Conservation (phyloP, 768 basidiomycete species). For the Calocybe indica region DNA sequence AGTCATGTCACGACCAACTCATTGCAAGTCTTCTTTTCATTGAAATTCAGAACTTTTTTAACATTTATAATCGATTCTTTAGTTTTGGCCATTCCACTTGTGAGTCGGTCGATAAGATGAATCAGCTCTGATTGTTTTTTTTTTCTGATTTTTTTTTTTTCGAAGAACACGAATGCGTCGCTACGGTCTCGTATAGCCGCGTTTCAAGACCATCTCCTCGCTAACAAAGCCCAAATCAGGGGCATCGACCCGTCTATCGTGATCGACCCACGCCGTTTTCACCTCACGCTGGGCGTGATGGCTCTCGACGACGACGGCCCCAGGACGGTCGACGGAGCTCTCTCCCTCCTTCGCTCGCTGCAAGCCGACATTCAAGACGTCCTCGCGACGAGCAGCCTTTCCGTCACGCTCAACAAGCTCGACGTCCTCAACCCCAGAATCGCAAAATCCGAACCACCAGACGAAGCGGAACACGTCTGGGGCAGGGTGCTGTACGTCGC, state of each 20-base stretch:
- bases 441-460: constrained; percentile 1
- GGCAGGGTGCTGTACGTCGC: constrained; percentile 57
- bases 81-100: constrained; percentile 30
- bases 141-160: constrained; percentile 4
- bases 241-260: constrained; percentile 61
- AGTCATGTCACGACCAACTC: constrained; percentile 17
- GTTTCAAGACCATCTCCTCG: constrained; percentile 38
- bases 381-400: constrained; percentile 24
- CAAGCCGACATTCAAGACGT: constrained; percentile 36
- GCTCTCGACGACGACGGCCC: constrained; percentile 30
- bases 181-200: constrained; percentile 29
- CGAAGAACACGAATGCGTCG: constrained; percentile 34
- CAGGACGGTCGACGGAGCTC: constrained; percentile 17
- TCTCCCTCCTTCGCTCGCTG: constrained; percentile 36
- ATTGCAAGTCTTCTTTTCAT: constrained; percentile 15
- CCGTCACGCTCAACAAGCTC: constrained; percentile 39
- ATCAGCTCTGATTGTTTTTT: neutral
- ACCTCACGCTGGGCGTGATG: constrained; percentile 76
- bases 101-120: constrained; percentile 6
- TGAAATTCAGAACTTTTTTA: neutral
- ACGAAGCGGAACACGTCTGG: constrained; percentile 18
- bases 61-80: neutral
- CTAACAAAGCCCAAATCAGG: constrained; percentile 13
- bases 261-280: constrained; percentile 52
- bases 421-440: constrained; percentile 29